Evolutionary conservation across 345 rosid species (phyloP), one percentile per base, ranked within the genome.

Genomic region (Eucalyptus rudis): DNA sequence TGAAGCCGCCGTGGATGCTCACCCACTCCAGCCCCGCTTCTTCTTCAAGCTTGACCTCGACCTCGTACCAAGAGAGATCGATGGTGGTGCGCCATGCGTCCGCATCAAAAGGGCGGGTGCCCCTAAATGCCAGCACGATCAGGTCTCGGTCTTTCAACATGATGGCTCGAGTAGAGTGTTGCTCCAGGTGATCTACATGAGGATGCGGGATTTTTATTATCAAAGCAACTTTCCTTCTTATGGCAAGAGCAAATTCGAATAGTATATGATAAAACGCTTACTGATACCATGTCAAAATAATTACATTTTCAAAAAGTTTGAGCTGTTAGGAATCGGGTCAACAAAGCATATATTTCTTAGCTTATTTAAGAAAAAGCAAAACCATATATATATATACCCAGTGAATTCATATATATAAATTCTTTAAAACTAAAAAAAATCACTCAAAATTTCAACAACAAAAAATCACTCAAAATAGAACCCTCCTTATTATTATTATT

Each of bases 1-100:
- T 94, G 88, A 95, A 96, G 44, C 97, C 97, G 1, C 91, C 88
- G 45, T 95, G 97, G 89, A 95, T 89, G 86, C 90, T 95, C 2
- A 68, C 80, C 44, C 44, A 33, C 80, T 68, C 80, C 44, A 11
- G 44, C 25, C 22, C 80, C 24, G 13, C 44, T 33, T 17, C 80
- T 33, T 95, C 95, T 47, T 92, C 90, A 17, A 87, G 85, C 3
- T 54, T 24, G 27, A 56, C 29, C 62, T 56, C 88, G 54, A 93
- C 71, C 59, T 92, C 91, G 25, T 90, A 93, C 93, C 94, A 93
- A 54, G 96, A 93, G 86, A 94, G 52, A 49, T 93, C 94, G 1
- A 90, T 44, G 51, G 93, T 93, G 16, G 94, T 91, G 44, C 93
- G 87, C 96, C 95, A 93, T 45, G 92, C 95, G n/a, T 91, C 89